Conservation (phyloP, 2,329 filamentous ascomycete genomes). For the Zymoseptoria tritici region DNA sequence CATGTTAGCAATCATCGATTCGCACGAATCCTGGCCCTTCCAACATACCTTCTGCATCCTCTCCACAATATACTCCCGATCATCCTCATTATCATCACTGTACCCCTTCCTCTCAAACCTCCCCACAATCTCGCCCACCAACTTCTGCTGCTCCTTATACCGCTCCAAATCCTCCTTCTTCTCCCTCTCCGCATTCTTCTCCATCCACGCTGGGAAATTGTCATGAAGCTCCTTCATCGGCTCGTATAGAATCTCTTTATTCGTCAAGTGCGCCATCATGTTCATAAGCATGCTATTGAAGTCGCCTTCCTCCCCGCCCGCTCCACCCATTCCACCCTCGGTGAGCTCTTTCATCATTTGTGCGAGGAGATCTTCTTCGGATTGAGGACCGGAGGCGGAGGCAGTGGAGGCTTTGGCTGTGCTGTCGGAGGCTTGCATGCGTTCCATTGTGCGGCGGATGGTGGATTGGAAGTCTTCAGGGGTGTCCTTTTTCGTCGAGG, state of each 20-base stretch:
- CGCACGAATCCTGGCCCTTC: background rate
- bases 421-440: constrained; percentile 84
- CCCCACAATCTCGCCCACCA: constrained; percentile 78
- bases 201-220: constrained; percentile 87
- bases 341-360: constrained; percentile 89
- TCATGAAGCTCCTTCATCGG: constrained; percentile 95
- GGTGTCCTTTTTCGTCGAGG: constrained; percentile 5
- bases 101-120: constrained; percentile 82
- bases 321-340: constrained; percentile 40
- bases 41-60: constrained; percentile 85
- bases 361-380: constrained; percentile 74
- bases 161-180: constrained; percentile 64
- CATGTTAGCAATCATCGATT: constrained; percentile 6
- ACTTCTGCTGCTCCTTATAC: constrained; percentile 69
- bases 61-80: constrained; percentile 90
- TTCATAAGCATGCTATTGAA: constrained; percentile 91
- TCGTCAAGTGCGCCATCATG: constrained; percentile 98
- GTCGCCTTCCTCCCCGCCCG: constrained; percentile 62
- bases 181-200: constrained; percentile 63
- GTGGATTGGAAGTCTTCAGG: constrained; percentile 72
- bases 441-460: constrained; percentile 88
- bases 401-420: constrained; percentile 73
- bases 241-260: constrained; percentile 96
- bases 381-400: constrained; percentile 44
- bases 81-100: constrained; percentile 69